These are phyloP conservation scores for Evernia prunastri DNA, from an alignment of 495 filamentous ascomycete species.

Conservation along the genomic window DNA sequence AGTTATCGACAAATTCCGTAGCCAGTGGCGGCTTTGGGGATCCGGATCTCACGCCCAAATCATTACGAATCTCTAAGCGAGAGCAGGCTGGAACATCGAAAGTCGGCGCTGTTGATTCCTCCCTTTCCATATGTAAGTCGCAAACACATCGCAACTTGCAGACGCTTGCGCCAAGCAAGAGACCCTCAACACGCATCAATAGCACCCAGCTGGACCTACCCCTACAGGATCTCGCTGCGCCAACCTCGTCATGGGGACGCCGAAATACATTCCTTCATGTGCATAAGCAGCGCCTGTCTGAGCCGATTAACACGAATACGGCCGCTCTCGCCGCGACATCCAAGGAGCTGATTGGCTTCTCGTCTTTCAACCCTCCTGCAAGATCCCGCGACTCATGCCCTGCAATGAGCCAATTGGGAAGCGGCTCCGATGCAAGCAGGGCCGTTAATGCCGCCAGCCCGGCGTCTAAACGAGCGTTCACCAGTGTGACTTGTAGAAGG, in stretches of 20 bases:
- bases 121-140: neutral
- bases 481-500: neutral
- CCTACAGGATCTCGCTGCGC: neutral
- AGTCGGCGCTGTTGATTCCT: neutral
- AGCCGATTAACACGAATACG: constrained; percentile 4
- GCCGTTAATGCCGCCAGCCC: neutral
- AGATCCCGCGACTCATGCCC: constrained; percentile 3
- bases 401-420: neutral
- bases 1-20: neutral
- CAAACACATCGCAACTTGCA: neutral
- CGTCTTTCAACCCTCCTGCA: constrained; percentile 4
- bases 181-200: neutral
- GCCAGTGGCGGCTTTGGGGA: constrained; percentile 15
- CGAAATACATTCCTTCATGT: constrained; percentile 1
- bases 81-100: constrained; percentile 8
- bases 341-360: neutral
- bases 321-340: neutral
- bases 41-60: constrained; percentile 16
- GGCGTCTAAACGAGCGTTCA: constrained; percentile 6
- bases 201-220: neutral
- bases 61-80: constrained; percentile 19
- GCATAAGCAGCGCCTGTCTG: constrained; percentile 10
- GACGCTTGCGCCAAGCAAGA: constrained; percentile 2
- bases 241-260: constrained; percentile 4
- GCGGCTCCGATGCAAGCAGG: neutral